Percentiles rank a stretch among this genome's conserved stretches.
phyloP scores from a whole-genome alignment of 441 rosid species.

The Adansonia madagascariensis region DNA sequence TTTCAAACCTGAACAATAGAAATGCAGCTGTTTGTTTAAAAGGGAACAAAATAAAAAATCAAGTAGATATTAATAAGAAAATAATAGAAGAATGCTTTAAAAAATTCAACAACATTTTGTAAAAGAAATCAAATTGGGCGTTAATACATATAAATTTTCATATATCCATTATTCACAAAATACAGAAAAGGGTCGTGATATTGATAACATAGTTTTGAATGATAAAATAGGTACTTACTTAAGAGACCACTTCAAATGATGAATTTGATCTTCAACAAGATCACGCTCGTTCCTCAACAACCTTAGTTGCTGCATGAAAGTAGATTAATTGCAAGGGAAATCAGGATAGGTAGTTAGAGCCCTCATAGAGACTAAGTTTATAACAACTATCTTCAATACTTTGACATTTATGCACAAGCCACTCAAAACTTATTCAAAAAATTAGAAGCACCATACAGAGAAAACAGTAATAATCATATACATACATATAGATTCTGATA shows the following conservation, averaged over 20 bases:
- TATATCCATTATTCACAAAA: background rate
- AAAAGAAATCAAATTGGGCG: background rate
- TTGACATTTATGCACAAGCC: background rate
- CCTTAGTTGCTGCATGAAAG: conserved; percentile 67
- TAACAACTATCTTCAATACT: conserved; percentile 1
- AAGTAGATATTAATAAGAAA: conserved; percentile 11
- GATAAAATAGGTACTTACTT: conserved; percentile 50
- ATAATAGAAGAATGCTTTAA: background rate
- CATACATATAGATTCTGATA: too few relatives aligned
- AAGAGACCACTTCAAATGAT: conserved; percentile 84
- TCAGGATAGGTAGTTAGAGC: background rate
- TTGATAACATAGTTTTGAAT: background rate
- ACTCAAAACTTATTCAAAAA: background rate
- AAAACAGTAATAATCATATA: background rate
- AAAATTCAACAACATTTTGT: background rate
- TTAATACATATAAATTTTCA: background rate
- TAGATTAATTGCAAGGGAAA: conserved; percentile 17
- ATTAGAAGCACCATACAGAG: background rate
- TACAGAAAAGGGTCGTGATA: background rate
- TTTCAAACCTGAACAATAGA: conserved; percentile 54
- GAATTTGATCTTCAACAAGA: conserved; percentile 81
- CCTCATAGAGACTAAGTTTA: background rate
- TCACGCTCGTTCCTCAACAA: conserved; percentile 81
- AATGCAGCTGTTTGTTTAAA: background rate
- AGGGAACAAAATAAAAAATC: background rate